These are phyloP conservation scores for Pelargonium citronellum DNA, from an alignment of 441 rosid genomes.

Conservation along the genomic window DNA sequence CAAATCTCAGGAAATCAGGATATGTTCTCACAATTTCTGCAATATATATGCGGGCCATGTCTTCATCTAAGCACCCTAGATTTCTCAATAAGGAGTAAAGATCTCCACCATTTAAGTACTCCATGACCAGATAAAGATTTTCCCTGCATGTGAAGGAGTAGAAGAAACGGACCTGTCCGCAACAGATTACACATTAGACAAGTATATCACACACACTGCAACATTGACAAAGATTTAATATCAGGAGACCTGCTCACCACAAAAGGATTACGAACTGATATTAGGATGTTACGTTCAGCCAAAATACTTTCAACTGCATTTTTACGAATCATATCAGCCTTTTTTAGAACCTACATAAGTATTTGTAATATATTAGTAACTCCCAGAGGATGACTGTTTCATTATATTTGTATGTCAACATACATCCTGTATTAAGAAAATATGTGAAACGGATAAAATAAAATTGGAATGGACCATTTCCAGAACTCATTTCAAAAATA, in stretches of 20 bases:
- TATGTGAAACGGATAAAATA: neutral
- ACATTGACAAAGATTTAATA: conserved; percentile 11
- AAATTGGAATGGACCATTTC: neutral
- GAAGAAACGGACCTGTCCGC: conserved; percentile 89
- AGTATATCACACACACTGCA: conserved; percentile 10
- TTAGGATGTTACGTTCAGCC: conserved; percentile 87
- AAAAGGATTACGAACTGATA: conserved; percentile 92
- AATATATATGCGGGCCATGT: conserved; percentile 81
- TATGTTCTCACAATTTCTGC: conserved; percentile 87
- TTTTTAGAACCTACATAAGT: conserved; percentile 70
- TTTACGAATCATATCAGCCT: conserved; percentile 95
- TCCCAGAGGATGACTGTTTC: neutral
- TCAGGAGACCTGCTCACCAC: conserved; percentile 53
- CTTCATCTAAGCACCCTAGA: conserved; percentile 92
- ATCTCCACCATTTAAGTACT: conserved; percentile 97
- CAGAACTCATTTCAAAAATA: neutral
- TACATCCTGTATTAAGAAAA: neutral
- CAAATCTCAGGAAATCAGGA: conserved; percentile 5
- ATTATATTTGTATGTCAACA: neutral
- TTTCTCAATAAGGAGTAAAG: conserved; percentile 83
- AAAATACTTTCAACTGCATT: conserved; percentile 96
- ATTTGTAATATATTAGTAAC: conserved; percentile 16
- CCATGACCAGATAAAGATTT: conserved; percentile 97
- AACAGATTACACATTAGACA: conserved; percentile 31
- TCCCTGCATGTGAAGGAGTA: conserved; percentile 98